Evolutionary conservation across 1,139 yeast genomes (phyloP).

Genomic region (Kodamaea suecica): DNA sequence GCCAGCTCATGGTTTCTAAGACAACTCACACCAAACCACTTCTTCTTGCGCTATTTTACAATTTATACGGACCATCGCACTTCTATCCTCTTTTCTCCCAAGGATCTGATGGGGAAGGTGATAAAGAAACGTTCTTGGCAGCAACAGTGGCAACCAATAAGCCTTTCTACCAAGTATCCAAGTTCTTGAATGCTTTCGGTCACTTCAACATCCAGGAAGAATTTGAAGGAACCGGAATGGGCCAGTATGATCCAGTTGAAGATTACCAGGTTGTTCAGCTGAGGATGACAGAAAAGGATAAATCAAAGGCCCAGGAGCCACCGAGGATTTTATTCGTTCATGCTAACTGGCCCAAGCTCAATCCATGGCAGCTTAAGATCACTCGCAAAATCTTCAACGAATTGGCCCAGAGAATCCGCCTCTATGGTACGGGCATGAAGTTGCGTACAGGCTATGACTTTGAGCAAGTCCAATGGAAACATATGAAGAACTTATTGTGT

Average conservation of each 20-base stretch:
- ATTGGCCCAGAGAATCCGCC: constrained; percentile 45
- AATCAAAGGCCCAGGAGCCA: constrained; percentile 15
- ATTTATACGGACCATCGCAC: constrained; percentile 72
- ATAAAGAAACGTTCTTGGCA: constrained; percentile 83
- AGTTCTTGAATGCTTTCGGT: constrained; percentile 54
- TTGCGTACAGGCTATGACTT: constrained; percentile 54
- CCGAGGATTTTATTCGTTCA: constrained; percentile 58
- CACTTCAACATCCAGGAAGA: constrained; percentile 39
- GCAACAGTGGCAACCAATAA: constrained; percentile 65
- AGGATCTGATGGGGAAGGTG: constrained; percentile 88
- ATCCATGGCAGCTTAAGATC: constrained; percentile 50
- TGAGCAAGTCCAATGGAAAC: constrained; percentile 59
- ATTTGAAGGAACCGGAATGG: constrained; percentile 68
- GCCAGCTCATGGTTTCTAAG: constrained; percentile 73
- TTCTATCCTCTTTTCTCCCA: constrained; percentile 84
- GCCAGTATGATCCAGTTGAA: constrained; percentile 64
- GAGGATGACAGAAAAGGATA: constrained; percentile 12
- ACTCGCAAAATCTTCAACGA: constrained; percentile 41
- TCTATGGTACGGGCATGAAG: constrained; percentile 55
- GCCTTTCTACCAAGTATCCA: constrained; percentile 66
- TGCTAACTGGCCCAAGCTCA: constrained; percentile 62
- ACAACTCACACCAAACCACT: constrained; percentile 61
- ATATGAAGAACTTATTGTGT: constrained; percentile 57
- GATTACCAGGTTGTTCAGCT: constrained; percentile 38
- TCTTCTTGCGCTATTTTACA: constrained; percentile 70